Conservation (phyloP, 2,329 filamentous ascomycete genomes). For the Fusarium illudens region DNA sequence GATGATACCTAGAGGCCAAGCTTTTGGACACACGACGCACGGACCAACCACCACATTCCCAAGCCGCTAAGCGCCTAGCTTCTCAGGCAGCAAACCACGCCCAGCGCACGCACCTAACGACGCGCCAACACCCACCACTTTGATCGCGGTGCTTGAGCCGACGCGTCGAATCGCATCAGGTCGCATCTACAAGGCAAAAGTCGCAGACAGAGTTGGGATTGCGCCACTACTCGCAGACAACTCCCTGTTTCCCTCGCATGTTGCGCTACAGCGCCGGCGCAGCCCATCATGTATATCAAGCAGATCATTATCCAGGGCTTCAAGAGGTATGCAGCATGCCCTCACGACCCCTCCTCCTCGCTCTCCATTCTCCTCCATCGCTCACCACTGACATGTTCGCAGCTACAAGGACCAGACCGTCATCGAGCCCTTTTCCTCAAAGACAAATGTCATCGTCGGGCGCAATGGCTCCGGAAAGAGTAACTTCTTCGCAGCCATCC, state of each 20-base stretch:
- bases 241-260: constrained; percentile 43
- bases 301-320: constrained; percentile 99
- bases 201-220: constrained; percentile 35
- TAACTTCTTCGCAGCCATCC: constrained; percentile 99
- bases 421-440: constrained; percentile 96
- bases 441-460: constrained; percentile 97
- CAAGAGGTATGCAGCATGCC: constrained; percentile 75
- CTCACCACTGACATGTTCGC: constrained; percentile 35
- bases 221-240: constrained; percentile 38
- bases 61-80: constrained; percentile 14
- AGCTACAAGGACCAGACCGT: constrained; percentile 99
- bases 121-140: constrained; percentile 41
- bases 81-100: constrained; percentile 38
- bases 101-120: constrained; percentile 28
- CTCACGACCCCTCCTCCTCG: background rate
- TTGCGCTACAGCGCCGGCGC: constrained; percentile 51
- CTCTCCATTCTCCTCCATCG: background rate
- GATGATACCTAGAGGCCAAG: constrained; percentile 5
- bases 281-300: constrained; percentile 89
- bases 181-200: constrained; percentile 35
- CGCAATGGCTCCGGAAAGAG: constrained; percentile 99
- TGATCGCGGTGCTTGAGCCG: constrained; percentile 41
- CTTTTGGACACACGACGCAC: constrained; percentile 15
- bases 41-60: constrained; percentile 12
- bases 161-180: constrained; percentile 43